A percentile compares a stretch with the other conserved stretches of the same genome.
These are phyloP conservation scores for Elymus sibiricus DNA, from an alignment of 176 grass and related monocot species.

Conservation along the genomic window DNA sequence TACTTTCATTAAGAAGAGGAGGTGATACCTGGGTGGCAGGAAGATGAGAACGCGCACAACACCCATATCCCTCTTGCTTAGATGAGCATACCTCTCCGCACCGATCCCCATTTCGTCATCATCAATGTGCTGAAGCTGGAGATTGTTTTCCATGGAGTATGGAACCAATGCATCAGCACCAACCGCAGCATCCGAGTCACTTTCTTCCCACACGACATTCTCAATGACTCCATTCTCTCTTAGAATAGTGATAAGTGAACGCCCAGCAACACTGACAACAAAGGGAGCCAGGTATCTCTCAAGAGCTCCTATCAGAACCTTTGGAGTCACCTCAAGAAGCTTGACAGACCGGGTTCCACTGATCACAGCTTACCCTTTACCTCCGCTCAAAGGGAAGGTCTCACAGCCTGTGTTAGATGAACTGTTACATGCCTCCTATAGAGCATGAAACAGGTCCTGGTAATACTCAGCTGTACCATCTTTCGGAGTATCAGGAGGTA, in stretches of 20 bases:
- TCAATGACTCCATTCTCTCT: constrained; percentile 68
- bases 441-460: constrained; percentile 70
- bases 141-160: constrained; percentile 46
- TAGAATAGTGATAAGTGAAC: constrained; percentile 53
- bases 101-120: constrained; percentile 32
- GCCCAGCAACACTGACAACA: constrained; percentile 67
- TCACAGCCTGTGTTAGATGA: constrained; percentile 69
- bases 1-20: constrained; percentile 95
- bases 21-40: constrained; percentile 89
- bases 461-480: constrained; percentile 41
- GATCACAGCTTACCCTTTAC: constrained; percentile 71
- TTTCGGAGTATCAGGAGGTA: constrained; percentile 50
- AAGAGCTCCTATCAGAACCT: constrained; percentile 68
- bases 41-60: constrained; percentile 70
- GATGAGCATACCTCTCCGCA: constrained; percentile 15
- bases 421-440: constrained; percentile 85
- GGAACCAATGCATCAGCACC: constrained; percentile 71
- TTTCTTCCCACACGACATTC: constrained; percentile 75
- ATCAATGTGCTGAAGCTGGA: constrained; percentile 49
- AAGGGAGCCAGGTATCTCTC: constrained; percentile 74
- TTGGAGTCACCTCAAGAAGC: constrained; percentile 71
- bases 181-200: constrained; percentile 27
- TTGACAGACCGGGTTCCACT: constrained; percentile 83
- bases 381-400: constrained; percentile 69
- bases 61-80: constrained; percentile 68